Conservation (phyloP, 371 early-diverging fungal genomes). For the Mucor lusitanicus region DNA sequence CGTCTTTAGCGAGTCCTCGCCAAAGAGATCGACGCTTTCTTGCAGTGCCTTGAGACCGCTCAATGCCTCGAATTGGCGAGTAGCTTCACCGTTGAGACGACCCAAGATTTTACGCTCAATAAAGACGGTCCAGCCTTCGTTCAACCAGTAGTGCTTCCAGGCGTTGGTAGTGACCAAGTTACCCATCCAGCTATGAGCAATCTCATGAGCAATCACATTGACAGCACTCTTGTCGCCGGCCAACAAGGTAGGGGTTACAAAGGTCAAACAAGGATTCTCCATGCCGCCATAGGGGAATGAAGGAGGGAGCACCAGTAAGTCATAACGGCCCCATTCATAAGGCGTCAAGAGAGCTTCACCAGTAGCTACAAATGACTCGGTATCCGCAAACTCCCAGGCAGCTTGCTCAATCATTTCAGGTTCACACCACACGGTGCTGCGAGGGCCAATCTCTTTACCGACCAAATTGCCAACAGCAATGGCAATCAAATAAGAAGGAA, state of each 20-base stretch:
- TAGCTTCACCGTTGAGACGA: constrained; percentile 80
- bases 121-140: constrained; percentile 95
- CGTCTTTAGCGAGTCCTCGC: constrained; percentile 75
- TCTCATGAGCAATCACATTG: constrained; percentile 96
- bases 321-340: constrained; percentile 97
- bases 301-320: constrained; percentile 81
- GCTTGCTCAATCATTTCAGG: constrained; percentile 88
- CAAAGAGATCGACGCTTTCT: constrained; percentile 80
- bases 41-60: constrained; percentile 76
- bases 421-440: constrained; percentile 94
- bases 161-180: constrained; percentile 90
- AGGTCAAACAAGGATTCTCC: constrained; percentile 97
- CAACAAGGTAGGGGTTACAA: constrained; percentile 86
- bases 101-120: constrained; percentile 91
- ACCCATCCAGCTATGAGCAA: constrained; percentile 96
- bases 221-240: constrained; percentile 90
- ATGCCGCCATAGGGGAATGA: constrained; percentile 96
- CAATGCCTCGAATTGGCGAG: constrained; percentile 85
- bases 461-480: constrained; percentile 88
- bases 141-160: constrained; percentile 94
- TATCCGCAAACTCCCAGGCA: constrained; percentile 94
- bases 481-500: constrained; percentile 93
- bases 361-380: constrained; percentile 83
- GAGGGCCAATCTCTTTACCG: constrained; percentile 82
- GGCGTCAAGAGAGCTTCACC: constrained; percentile 88